Evolutionary conservation across 805 yeast species (phyloP), one percentile per base, ranked within the genome.

Genomic region (Lipomyces starkeyi): DNA sequence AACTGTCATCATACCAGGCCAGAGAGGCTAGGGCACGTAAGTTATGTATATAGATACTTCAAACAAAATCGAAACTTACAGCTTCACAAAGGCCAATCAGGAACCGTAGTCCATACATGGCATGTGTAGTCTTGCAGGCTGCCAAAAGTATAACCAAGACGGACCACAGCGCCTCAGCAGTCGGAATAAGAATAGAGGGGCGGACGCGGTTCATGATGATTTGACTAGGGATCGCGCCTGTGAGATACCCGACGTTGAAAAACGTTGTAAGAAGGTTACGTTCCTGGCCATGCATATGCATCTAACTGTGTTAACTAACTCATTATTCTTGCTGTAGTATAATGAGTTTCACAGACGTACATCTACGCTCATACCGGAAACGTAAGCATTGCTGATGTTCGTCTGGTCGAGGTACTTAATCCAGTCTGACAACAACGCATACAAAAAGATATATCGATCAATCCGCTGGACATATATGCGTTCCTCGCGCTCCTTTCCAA

Each of bases 361-460:
- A 25, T 89, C 89, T 61, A 80, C 73, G 83, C 83, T 78, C 85
- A 89, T 82, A 34, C 90, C 89, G 13, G 88, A 83, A 53, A 87
- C 87, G 74, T 88, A 89, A 0, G 91, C 91, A 74, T 88, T 86
- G 66, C 83, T 83, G 64, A 86, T 79, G 75, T 88, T 89, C 43
- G 86, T 80, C 60, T 82, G 82, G 74, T 88, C 91, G 59, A 89
- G 79, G 63, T 87, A 86, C 74, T 86, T 87, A 56, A 81, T 80
- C 74, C 80, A 81, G 71, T 78, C 79, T 7, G 82, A 77, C 49
- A 74, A 60, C 64, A 80, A 77, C 20, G 75, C 73, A 52, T 77
- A 80, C 6, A 74, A 61, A 32, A 79, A 72, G n/a, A 79, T 55
- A 37, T 74, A 65, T 65, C 74, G 70, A 66, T 79, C 82, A 6